Evolutionary conservation across 1,139 yeast genomes (phyloP).

Genomic region (Wickerhamomyces sp.): DNA sequence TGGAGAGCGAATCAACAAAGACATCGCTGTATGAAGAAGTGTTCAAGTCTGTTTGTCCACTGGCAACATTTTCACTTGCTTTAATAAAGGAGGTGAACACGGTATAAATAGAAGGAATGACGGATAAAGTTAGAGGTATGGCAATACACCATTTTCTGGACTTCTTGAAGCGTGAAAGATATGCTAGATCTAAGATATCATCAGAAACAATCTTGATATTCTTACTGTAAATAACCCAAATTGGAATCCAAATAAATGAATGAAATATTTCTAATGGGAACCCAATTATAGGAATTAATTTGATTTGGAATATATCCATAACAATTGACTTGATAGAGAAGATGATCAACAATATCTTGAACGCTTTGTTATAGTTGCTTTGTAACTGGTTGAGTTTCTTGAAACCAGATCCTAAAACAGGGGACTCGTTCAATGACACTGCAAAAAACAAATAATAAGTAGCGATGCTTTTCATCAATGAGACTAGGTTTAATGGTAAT

Average conservation of each 20-base stretch:
- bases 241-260: conserved; percentile 1
- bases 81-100: not conserved
- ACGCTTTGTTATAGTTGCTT: not conserved
- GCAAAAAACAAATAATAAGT: not conserved
- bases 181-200: conserved; percentile 1
- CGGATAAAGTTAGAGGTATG: not conserved
- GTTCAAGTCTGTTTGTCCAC: not conserved
- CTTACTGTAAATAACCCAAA: not conserved
- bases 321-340: not conserved
- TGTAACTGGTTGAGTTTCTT: not conserved
- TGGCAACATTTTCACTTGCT: not conserved
- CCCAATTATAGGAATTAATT: not conserved
- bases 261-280: not conserved
- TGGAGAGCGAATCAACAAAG: not conserved
- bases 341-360: not conserved
- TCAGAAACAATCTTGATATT: not conserved
- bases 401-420: not conserved
- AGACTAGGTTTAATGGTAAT: no score
- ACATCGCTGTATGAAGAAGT: not conserved
- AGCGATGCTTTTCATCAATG: not conserved
- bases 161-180: not conserved
- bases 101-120: not conserved
- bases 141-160: not conserved
- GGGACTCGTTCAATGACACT: not conserved
- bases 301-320: not conserved